Evolutionary conservation across 169 alveolate species (phyloP).

Genomic region (Plasmodium gaboni): DNA sequence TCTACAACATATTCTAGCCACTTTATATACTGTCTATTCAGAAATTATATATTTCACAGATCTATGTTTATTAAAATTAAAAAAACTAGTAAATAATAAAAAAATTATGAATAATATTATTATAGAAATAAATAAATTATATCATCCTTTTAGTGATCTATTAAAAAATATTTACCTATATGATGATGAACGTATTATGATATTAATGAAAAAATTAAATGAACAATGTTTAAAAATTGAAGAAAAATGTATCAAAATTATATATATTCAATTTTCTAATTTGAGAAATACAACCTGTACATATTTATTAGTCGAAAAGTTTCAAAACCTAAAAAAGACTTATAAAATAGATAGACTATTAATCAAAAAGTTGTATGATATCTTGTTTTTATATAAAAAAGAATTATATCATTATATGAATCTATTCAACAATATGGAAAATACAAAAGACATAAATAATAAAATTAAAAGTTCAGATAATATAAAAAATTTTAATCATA

Average conservation of each 20-base stretch:
- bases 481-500: no score
- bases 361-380: slow-evolving; percentile 59
- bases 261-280: slow-evolving; percentile 65
- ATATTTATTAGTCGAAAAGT: slow-evolving; percentile 51
- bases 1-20: slow-evolving; percentile 60
- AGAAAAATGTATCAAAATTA: slow-evolving; percentile 70
- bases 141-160: slow-evolving; percentile 68
- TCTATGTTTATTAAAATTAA: slow-evolving; percentile 68
- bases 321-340: slow-evolving; percentile 57
- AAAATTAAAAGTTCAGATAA: no score
- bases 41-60: slow-evolving; percentile 76
- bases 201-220: slow-evolving; percentile 61
- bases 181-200: slow-evolving; percentile 72
- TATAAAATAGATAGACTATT: slow-evolving; percentile 74
- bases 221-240: slow-evolving; percentile 67
- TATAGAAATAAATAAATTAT: slow-evolving; percentile 53
- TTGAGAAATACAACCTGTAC: slow-evolving; percentile 58
- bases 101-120: slow-evolving; percentile 62
- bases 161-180: slow-evolving; percentile 63
- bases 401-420: slow-evolving; percentile 51
- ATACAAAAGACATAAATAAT: slow-evolving; percentile 17
- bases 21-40: slow-evolving; percentile 67
- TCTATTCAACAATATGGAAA: slow-evolving; percentile 49
- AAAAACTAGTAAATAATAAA: slow-evolving; percentile 68
- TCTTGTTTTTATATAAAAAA: slow-evolving; percentile 50